Base-by-base conservation (phyloP, 139 green algal genomes). In the Asterochloris sp. region DNA sequence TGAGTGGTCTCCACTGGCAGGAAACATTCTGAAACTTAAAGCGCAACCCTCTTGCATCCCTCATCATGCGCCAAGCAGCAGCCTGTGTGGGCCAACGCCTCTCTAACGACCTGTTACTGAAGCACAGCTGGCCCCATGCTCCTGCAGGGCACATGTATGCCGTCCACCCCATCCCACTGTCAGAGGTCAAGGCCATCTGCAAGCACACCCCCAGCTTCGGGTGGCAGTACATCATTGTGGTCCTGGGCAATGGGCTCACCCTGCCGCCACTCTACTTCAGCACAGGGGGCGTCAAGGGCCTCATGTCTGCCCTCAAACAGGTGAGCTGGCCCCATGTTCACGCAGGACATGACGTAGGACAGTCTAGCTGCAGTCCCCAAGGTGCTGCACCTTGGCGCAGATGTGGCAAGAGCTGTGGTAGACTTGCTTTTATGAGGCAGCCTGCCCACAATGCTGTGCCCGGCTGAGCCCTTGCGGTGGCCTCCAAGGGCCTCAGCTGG, bases 251-350 rank as follows among this genome's bases (percentile, higher is more conserved):
- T 79, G 94, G 94, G 0, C 78, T 97, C 10, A 94, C 91, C 11
- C 89, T 98, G 69, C 91, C 92, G 17, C 93, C 92, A 8, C 85
- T 97, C 13, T 89, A 94, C 81, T 97, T 98, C 86, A 87, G 89
- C 28, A 83, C 83, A 1, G 93, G 92, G 28, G 93, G 93, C 19
- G 80, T 97, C 24, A 82, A 77, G 27, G 88, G 87, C 15, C 89
- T 96, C n/a, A 81, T 97, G 19, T 14, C 69, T 14, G 82, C 79
- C 10, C 83, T 96, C 12, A 92, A 95, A 28, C 82, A 93, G 84
- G 89, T 94, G 77, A 11, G 84, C 63, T 63, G 27, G 71, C 27
- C 14, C 61, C 81, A 26, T 60, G 13, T 68, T 62, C 71, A 75
- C 60, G 26, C 71, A 79, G 28, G 19, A 21, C 17, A 71, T 71